phyloP scores from a whole-genome alignment of 2,329 filamentous ascomycete species.

The Metarhizium humberi region DNA sequence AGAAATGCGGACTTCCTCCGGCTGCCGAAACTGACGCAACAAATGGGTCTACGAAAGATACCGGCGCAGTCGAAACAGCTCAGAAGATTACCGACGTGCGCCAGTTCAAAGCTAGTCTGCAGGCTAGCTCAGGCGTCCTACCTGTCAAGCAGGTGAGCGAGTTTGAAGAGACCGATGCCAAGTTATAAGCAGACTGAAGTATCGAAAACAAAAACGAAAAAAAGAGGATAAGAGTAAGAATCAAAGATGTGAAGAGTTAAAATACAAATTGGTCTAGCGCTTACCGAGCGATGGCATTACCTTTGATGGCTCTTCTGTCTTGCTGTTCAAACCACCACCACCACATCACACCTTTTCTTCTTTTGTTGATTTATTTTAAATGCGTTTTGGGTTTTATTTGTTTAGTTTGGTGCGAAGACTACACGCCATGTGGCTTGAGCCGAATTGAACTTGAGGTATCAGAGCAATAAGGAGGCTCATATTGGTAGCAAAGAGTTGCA shows the following conservation, averaged over 20 bases:
- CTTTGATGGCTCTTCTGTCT: background rate
- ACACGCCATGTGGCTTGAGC: background rate
- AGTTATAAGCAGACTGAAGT: slow-evolving; percentile 45
- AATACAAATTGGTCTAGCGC: background rate
- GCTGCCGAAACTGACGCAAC: slow-evolving; percentile 22
- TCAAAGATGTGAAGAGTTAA: too few species aligned
- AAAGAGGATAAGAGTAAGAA: too few species aligned
- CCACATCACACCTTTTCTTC: too few species aligned
- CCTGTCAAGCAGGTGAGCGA: slow-evolving; percentile 68
- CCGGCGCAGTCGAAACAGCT: slow-evolving; percentile 28
- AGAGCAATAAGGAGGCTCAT: background rate
- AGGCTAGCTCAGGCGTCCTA: slow-evolving; percentile 61
- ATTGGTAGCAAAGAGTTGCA: background rate
- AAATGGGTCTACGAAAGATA: slow-evolving; percentile 30
- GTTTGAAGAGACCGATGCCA: slow-evolving; percentile 78
- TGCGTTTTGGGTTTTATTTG: too few species aligned
- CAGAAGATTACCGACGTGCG: slow-evolving; percentile 68
- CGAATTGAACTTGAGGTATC: background rate
- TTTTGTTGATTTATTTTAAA: too few species aligned
- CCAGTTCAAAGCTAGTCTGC: slow-evolving; percentile 68
- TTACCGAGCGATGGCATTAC: background rate
- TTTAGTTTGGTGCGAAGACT: too few species aligned
- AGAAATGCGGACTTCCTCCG: slow-evolving; percentile 31
- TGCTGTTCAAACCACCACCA: too few species aligned
- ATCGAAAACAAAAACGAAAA: background rate